Conservation (phyloP, 768 basidiomycete genomes). For the Mycena olivaceomarginata region DNA sequence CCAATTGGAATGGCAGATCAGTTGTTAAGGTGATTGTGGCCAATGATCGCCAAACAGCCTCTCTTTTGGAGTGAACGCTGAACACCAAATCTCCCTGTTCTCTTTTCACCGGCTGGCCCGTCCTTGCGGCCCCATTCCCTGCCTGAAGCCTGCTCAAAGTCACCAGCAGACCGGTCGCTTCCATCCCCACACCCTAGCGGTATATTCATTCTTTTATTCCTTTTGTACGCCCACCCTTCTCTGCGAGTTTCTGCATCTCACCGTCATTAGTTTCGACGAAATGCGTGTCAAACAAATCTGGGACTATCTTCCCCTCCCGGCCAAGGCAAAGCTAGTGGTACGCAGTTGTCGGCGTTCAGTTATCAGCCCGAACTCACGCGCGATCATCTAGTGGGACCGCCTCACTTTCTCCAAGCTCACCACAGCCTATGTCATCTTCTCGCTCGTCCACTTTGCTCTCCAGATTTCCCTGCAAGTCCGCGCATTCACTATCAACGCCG, state of each 20-base stretch:
- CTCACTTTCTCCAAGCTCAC: conserved; percentile 82
- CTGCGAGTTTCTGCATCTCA: conserved; percentile 21
- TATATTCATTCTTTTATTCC: conserved; percentile 55
- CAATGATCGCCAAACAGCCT: conserved; percentile 3
- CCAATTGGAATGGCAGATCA: conserved; percentile 40
- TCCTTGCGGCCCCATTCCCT: conserved; percentile 39
- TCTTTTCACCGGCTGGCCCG: conserved; percentile 49
- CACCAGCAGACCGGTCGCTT: conserved; percentile 29
- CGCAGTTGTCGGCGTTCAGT: conserved; percentile 44
- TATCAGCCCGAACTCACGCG: conserved; percentile 4
- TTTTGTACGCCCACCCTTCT: conserved; percentile 43
- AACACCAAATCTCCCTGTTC: conserved; percentile 44
- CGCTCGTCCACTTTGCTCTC: conserved; percentile 77
- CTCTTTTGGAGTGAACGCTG: conserved; percentile 16
- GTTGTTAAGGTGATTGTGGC: conserved; percentile 20
- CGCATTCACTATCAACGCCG: conserved; percentile 79
- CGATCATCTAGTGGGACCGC: conserved; percentile 74
- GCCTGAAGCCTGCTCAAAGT: conserved; percentile 16
- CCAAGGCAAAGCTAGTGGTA: conserved; percentile 70
- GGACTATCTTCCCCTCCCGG: conserved; percentile 58
- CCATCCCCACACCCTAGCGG: conserved; percentile 63
- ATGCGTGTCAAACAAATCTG: conserved; percentile 66
- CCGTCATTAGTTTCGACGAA: conserved; percentile 31
- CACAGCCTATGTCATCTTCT: conserved; percentile 79
- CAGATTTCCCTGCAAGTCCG: conserved; percentile 83